A percentile compares a stretch with the other conserved stretches of the same genome.
These are phyloP conservation scores for Carex pumila DNA, from an alignment of 176 grass and related monocot genomes.

Conservation along the genomic window DNA sequence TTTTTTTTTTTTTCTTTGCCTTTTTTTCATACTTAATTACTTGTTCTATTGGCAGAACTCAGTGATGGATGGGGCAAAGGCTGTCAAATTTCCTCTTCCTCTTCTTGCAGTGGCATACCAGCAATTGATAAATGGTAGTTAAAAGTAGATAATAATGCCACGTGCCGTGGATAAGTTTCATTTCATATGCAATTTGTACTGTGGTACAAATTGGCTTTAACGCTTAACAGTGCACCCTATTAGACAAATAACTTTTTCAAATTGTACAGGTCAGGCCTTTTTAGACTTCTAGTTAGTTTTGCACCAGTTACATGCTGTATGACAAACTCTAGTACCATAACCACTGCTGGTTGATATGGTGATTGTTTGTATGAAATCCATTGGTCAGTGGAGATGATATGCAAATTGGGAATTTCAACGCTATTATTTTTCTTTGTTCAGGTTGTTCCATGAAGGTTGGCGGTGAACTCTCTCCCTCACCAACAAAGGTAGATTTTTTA, in stretches of 20 bases:
- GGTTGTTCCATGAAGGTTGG: slow-evolving; percentile 48
- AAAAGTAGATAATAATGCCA: slow-evolving; percentile 4
- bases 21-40: slow-evolving; percentile 21
- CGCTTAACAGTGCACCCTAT: not conserved
- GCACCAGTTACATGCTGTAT: not conserved
- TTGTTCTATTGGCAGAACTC: slow-evolving; percentile 38
- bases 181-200: not conserved
- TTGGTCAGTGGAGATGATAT: not conserved
- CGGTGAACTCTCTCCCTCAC: slow-evolving; percentile 37
- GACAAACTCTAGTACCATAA: not conserved
- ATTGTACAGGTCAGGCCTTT: not conserved
- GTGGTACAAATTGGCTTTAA: not conserved
- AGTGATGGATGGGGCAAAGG: slow-evolving; percentile 81
- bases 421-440: slow-evolving; percentile 29
- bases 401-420: slow-evolving; percentile 16
- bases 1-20: slow-evolving; percentile 22
- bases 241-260: not conserved
- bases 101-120: slow-evolving; percentile 65
- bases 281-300: not conserved
- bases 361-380: not conserved
- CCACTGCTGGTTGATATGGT: not conserved
- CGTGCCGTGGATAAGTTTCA: not conserved
- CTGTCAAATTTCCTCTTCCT: slow-evolving; percentile 71
- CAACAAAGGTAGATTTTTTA: slow-evolving; percentile 54
- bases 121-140: slow-evolving; percentile 75